Evolutionary conservation across 1,139 yeast species (phyloP).

Genomic region (Tardiomyces digboiensis): DNA sequence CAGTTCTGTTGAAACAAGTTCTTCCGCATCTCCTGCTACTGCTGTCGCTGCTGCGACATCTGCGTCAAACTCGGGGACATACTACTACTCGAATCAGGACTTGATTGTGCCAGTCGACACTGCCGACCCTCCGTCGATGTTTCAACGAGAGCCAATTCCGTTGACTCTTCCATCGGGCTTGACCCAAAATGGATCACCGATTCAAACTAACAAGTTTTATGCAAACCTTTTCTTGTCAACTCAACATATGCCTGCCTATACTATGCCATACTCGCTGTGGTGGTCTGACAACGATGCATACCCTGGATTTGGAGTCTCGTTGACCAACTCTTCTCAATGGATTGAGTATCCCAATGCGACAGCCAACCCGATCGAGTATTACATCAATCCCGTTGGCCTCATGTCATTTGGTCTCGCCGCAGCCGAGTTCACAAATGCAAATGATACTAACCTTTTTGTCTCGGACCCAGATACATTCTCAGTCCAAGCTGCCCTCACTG

Average conservation of each 20-base stretch:
- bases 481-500: slow-evolving; percentile 38
- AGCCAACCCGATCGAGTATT: slow-evolving; percentile 35
- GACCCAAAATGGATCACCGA: slow-evolving; percentile 30
- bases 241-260: slow-evolving; percentile 37
- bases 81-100: slow-evolving; percentile 25
- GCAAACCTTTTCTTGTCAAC: slow-evolving; percentile 55
- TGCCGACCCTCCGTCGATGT: slow-evolving; percentile 39
- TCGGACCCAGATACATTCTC: slow-evolving; percentile 49
- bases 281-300: slow-evolving; percentile 35
- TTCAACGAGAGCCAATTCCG: slow-evolving; percentile 39
- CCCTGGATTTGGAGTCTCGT: slow-evolving; percentile 53
- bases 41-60: slow-evolving; percentile 5
- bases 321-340: slow-evolving; percentile 38
- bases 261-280: slow-evolving; percentile 58
- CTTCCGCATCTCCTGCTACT: slow-evolving; percentile 6
- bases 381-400: slow-evolving; percentile 44
- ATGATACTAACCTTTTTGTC: slow-evolving; percentile 32
- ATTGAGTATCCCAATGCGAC: slow-evolving; percentile 29
- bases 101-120: slow-evolving; percentile 44
- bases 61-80: slow-evolving; percentile 6
- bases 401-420: slow-evolving; percentile 51
- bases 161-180: slow-evolving; percentile 41
- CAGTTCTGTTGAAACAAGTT: slow-evolving; percentile 3
- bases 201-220: slow-evolving; percentile 78
- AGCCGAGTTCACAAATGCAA: slow-evolving; percentile 32